A percentile compares a stretch with the other conserved stretches of the same genome.
These are phyloP conservation scores for Saccharomycopsis babjevae DNA, from an alignment of 805 yeast genomes.

Conservation along the genomic window DNA sequence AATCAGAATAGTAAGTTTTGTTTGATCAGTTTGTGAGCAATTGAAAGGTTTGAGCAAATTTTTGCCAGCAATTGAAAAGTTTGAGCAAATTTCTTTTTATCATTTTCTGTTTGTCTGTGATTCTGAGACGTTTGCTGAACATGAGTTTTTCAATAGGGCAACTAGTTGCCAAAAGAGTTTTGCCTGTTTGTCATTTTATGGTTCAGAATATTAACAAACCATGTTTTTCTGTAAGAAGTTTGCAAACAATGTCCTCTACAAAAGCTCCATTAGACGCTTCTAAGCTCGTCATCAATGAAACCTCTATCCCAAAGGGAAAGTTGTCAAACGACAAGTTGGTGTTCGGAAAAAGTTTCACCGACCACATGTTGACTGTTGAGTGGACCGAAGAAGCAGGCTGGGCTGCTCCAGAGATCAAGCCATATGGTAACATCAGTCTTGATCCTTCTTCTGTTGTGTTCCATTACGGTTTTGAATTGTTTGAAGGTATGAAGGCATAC, in stretches of 20 bases:
- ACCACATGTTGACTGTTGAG: constrained; percentile 80
- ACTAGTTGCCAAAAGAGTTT: not conserved
- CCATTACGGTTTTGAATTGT: constrained; percentile 91
- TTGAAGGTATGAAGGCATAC: constrained; percentile 95
- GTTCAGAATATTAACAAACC: not conserved
- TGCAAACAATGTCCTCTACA: constrained; percentile 17
- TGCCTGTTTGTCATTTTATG: not conserved
- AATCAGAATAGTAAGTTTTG: not conserved
- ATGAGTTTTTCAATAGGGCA: not conserved
- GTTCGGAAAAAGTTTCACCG: constrained; percentile 70
- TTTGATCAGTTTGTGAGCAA: not conserved
- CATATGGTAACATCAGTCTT: constrained; percentile 63
- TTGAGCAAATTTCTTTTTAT: not conserved
- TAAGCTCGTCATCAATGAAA: constrained; percentile 38
- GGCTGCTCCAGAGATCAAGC: constrained; percentile 81
- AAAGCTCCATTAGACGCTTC: constrained; percentile 44
- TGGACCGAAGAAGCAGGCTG: constrained; percentile 77
- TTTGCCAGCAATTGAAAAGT: not conserved
- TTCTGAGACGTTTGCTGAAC: not conserved
- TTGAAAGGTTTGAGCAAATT: not conserved
- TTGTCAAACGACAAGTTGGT: constrained; percentile 53
- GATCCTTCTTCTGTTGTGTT: constrained; percentile 89
- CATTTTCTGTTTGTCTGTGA: not conserved
- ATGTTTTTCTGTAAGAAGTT: not conserved
- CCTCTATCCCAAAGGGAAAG: constrained; percentile 40